Percentiles rank a stretch among this genome's conserved stretches.
Conservation (phyloP, 345 rosid species). For the Corymbia maculata region DNA sequence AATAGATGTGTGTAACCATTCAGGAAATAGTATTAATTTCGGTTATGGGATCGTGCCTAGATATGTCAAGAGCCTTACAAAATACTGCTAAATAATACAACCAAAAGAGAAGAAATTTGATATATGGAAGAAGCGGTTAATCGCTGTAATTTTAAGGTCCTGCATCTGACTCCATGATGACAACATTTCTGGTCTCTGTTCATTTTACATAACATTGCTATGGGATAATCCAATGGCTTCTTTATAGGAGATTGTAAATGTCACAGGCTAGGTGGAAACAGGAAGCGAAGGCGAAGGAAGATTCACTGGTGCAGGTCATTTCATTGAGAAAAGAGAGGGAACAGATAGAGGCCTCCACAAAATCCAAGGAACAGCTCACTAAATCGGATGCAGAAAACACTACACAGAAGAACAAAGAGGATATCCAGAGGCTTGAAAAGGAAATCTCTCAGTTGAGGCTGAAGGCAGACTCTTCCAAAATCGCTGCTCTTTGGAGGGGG, state of each 20-base stretch:
- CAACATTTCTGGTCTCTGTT: not conserved
- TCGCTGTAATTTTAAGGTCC: not conserved
- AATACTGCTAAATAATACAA: not conserved
- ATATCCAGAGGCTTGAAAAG: slow-evolving; percentile 51
- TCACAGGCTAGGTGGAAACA: slow-evolving; percentile 78
- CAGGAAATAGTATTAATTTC: not conserved
- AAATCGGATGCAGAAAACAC: slow-evolving; percentile 43
- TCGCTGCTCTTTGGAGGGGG: slow-evolving; percentile 60
- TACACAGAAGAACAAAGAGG: slow-evolving; percentile 34
- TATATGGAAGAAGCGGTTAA: not conserved
- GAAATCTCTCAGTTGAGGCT: slow-evolving; percentile 56
- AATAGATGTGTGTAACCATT: not conserved
- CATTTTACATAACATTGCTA: not conserved
- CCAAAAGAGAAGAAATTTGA: not conserved
- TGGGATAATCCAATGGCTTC: slow-evolving; percentile 4
- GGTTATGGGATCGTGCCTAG: not conserved
- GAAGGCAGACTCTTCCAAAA: slow-evolving; percentile 50
- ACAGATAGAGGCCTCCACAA: slow-evolving; percentile 33
- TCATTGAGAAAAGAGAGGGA: slow-evolving; percentile 44
- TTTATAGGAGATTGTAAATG: not conserved
- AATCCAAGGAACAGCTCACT: slow-evolving; percentile 38
- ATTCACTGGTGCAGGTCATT: slow-evolving; percentile 25
- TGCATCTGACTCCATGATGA: not conserved
- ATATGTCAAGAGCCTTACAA: not conserved
- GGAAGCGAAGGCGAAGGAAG: slow-evolving; percentile 56